Base-by-base conservation (phyloP, 179 eudicot species). In the Actinidia polygama region DNA sequence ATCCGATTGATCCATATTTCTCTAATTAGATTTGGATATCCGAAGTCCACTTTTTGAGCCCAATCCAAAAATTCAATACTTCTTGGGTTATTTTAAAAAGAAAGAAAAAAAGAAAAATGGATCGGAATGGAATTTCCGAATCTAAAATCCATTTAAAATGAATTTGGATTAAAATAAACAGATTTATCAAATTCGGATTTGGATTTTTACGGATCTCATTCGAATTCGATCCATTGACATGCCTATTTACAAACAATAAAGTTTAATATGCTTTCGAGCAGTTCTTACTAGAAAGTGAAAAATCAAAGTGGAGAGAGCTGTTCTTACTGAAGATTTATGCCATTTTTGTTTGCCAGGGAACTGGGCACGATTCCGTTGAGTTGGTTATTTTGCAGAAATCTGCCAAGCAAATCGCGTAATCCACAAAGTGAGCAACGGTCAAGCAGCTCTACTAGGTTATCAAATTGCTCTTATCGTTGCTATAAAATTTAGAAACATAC, bases 351-450 rank as follows among this genome's bases (percentile, higher is more conserved):
- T 4, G 69, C 71, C 49, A 93, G 82, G 69, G 82, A 81, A 0
- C 67, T 77, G 10, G 95, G 95, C 62, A 91, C 58, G 9, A 63
- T 75, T 0, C 91, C 89, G 1, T 26, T 74, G 47, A 95, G 90
- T 3, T 91, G 85, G 92, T 95, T 95, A 82, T 91, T 90, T 66
- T 92, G 91, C n/a, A 93, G 89, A 83, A 73, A 92, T 82, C 98
- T 95, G 91, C 68, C 69, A 81, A 77, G 1, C 21, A 30, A 85
- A 80, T 7, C 50, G 55, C 40, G 59, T 24, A 40, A 62, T n/a
- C 30, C 23, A 72, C 54, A 5, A 47, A 50, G 58, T 73, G 15
- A 24, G 36, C 73, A 12, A 78, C 7, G 4, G 2, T 62, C 19
- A 77, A 63, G 5, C 19, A 58, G 53, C 12, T 1, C 59, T 1